These are phyloP conservation scores for Moesziomyces parantarcticus DNA, from an alignment of 1,284 basidiomycete species.

Conservation along the genomic window DNA sequence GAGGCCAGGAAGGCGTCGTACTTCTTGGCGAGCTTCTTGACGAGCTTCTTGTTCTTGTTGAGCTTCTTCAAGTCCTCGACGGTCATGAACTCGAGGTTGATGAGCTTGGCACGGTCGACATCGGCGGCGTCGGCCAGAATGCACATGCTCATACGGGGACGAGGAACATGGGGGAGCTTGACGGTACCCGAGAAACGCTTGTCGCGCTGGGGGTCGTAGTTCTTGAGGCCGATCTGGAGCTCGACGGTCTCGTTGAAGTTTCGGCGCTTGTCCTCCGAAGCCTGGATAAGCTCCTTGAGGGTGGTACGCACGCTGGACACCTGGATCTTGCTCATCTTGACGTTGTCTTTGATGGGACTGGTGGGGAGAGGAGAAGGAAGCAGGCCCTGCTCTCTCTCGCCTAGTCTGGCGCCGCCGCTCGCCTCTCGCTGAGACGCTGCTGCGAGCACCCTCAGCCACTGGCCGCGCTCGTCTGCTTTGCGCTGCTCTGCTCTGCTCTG, in stretches of 20 bases:
- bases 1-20: conserved; percentile 99
- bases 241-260: conserved; percentile 68
- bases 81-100: conserved; percentile 95
- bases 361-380: conserved; percentile 15
- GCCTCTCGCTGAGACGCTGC: too few relatives aligned
- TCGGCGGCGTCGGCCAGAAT: conserved; percentile 99
- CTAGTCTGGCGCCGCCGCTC: neutral
- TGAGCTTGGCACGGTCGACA: conserved; percentile 98
- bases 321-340: conserved; percentile 61
- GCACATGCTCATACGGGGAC: conserved; percentile 98
- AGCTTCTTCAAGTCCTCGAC: conserved; percentile 99
- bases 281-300: conserved; percentile 64
- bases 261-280: conserved; percentile 65
- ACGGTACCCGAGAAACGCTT: conserved; percentile 68
- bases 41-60: conserved; percentile 99
- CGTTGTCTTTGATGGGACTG: conserved; percentile 32
- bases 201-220: conserved; percentile 68
- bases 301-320: conserved; percentile 65
- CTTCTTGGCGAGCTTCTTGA: conserved; percentile 99
- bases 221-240: conserved; percentile 68
- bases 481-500: too few relatives aligned
- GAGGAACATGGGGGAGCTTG: conserved; percentile 94
- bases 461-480: neutral
- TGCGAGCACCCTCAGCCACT: neutral
- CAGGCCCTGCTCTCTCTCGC: neutral